Conservation (phyloP, 1,139 yeast genomes). For the Saccharomycopsis phalli region DNA sequence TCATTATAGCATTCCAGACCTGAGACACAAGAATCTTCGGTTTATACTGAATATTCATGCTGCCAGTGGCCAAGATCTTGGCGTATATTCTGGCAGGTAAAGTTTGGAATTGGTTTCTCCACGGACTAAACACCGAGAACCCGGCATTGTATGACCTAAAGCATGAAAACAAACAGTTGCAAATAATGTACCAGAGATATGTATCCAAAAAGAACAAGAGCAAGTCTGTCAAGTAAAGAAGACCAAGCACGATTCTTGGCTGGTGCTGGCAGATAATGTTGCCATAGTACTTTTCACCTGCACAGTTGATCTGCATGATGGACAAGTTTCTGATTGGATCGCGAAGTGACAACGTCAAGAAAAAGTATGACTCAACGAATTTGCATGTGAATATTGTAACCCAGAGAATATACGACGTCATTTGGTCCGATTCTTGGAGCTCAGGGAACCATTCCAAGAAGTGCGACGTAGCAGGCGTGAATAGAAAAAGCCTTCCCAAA, state of each 20-base stretch:
- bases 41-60: conserved; percentile 59
- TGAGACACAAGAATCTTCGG: conserved; percentile 64
- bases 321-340: conserved; percentile 52
- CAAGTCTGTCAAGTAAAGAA: conserved; percentile 57
- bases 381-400: conserved; percentile 53
- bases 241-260: conserved; percentile 50
- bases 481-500: conserved; percentile 35
- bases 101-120: conserved; percentile 68
- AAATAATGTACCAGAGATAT: conserved; percentile 66
- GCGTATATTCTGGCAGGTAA: conserved; percentile 66
- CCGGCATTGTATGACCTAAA: conserved; percentile 69
- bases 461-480: conserved; percentile 49
- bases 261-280: conserved; percentile 46
- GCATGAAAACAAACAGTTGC: conserved; percentile 62
- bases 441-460: conserved; percentile 52
- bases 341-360: conserved; percentile 56
- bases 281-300: conserved; percentile 56
- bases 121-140: conserved; percentile 65
- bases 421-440: conserved; percentile 51
- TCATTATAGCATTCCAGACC: conserved; percentile 66
- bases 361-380: conserved; percentile 57
- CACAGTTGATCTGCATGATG: conserved; percentile 32
- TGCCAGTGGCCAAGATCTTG: conserved; percentile 58
- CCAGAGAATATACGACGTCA: conserved; percentile 62
- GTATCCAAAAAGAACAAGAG: conserved; percentile 68